Evolutionary conservation across 495 filamentous ascomycete species (phyloP).

Genomic region (Geopyxis carbonaria): DNA sequence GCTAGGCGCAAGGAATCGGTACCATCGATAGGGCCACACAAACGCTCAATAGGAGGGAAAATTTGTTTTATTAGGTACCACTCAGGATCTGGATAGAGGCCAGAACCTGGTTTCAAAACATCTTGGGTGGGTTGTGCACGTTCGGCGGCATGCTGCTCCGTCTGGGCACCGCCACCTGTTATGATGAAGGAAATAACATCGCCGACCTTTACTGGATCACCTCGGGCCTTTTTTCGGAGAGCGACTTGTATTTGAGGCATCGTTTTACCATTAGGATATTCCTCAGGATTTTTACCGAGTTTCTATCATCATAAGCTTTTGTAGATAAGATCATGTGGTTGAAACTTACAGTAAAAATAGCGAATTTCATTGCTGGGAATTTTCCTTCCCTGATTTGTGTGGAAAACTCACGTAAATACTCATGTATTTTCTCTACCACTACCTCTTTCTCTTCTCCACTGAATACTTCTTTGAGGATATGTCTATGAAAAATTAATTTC

Average conservation of each 20-base stretch:
- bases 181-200: conserved; percentile 95
- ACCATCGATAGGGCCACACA: conserved; percentile 86
- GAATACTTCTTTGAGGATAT: conserved; percentile 77
- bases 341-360: conserved; percentile 62
- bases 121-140: conserved; percentile 77
- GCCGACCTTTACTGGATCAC: conserved; percentile 72
- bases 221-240: conserved; percentile 66
- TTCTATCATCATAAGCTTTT: conserved; percentile 33
- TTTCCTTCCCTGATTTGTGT: conserved; percentile 62
- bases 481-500: conserved; percentile 67
- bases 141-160: conserved; percentile 42
- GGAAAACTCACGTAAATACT: conserved; percentile 69
- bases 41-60: conserved; percentile 92
- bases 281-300: conserved; percentile 79
- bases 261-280: conserved; percentile 77
- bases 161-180: conserved; percentile 48
- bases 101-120: conserved; percentile 56
- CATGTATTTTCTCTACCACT: conserved; percentile 77
- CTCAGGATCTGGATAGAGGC: conserved; percentile 47
- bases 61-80: conserved; percentile 98
- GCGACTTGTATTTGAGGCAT: conserved; percentile 99
- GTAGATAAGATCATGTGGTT: not conserved
- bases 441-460: conserved; percentile 84
- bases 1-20: conserved; percentile 78
- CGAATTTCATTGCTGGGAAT: conserved; percentile 70